Evolutionary conservation across 2,329 filamentous ascomycete genomes (phyloP).

Genomic region (Alternaria brassicicola): DNA sequence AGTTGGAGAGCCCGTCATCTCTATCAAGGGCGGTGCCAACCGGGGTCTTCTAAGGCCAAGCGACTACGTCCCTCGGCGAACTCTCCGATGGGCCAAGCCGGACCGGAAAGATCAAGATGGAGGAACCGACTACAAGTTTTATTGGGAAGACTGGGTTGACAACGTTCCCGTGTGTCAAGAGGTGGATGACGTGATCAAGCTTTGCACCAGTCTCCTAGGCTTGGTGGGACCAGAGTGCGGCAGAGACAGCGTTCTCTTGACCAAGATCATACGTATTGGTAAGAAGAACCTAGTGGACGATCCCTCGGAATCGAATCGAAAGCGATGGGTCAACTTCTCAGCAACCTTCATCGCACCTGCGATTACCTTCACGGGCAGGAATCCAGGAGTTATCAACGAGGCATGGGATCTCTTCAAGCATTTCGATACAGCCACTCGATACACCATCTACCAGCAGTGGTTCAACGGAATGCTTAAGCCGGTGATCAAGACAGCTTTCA

Average conservation of each 20-base stretch:
- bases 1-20: slow-evolving; percentile 50
- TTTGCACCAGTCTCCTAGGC: slow-evolving; percentile 84
- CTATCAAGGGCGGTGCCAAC: slow-evolving; percentile 51
- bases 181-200: slow-evolving; percentile 86
- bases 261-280: slow-evolving; percentile 86
- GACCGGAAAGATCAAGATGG: slow-evolving; percentile 78
- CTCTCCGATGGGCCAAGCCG: slow-evolving; percentile 81
- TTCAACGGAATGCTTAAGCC: slow-evolving; percentile 60
- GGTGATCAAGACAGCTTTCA: slow-evolving; percentile 79
- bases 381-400: slow-evolving; percentile 82
- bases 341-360: slow-evolving; percentile 85
- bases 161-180: slow-evolving; percentile 90
- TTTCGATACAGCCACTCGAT: slow-evolving; percentile 78
- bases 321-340: slow-evolving; percentile 84
- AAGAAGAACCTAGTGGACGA: slow-evolving; percentile 75
- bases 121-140: slow-evolving; percentile 82
- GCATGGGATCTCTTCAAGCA: slow-evolving; percentile 82
- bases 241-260: slow-evolving; percentile 75
- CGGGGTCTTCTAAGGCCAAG: slow-evolving; percentile 66
- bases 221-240: slow-evolving; percentile 89
- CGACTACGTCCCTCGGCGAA: slow-evolving; percentile 67
- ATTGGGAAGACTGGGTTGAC: slow-evolving; percentile 97
- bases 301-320: slow-evolving; percentile 69
- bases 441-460: slow-evolving; percentile 93
- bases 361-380: slow-evolving; percentile 82